These are phyloP conservation scores for Apiotrichum gamsii DNA, from an alignment of 1,284 basidiomycete genomes.

Conservation along the genomic window DNA sequence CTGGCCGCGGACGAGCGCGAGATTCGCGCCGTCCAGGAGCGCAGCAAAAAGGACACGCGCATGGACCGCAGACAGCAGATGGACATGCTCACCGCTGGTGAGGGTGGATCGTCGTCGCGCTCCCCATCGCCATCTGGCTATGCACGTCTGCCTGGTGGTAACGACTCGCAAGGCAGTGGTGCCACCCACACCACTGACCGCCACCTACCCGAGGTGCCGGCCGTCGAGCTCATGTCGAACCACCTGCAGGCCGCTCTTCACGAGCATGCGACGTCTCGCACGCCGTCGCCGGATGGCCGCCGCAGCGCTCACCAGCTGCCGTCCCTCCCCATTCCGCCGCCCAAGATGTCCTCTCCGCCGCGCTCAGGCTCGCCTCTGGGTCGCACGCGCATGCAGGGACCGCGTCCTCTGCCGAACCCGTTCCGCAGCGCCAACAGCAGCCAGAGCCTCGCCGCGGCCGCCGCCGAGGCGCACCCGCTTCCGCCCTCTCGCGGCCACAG, in stretches of 20 bases:
- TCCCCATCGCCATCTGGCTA: conserved; percentile 32
- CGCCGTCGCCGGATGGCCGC: conserved; percentile 29
- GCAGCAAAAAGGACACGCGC: conserved; percentile 44
- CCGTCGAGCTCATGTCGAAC: background rate
- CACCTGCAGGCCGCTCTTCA: background rate
- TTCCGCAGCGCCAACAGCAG: conserved; percentile 18
- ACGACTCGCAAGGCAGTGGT: background rate
- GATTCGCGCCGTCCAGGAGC: conserved; percentile 39
- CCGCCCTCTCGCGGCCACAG: background rate
- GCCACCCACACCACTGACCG: background rate
- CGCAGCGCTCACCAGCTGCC: conserved; percentile 11
- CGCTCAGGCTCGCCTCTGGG: conserved; percentile 31
- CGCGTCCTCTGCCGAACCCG: conserved; percentile 37
- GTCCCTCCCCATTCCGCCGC: conserved; percentile 1
- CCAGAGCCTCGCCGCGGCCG: conserved; percentile 4
- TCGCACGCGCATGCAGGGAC: conserved; percentile 16
- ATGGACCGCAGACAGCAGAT: conserved; percentile 29
- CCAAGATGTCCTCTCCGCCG: conserved; percentile 11
- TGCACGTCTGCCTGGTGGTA: conserved; percentile 3
- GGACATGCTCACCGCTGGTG: conserved; percentile 8
- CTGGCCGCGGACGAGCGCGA: conserved; percentile 37
- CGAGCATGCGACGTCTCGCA: conserved; percentile 19
- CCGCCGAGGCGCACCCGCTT: background rate
- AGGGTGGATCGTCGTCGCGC: conserved; percentile 28
- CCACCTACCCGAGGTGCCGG: background rate